Conservation (phyloP, 2,329 filamentous ascomycete species). For the Pseudogymnoascus sp. region DNA sequence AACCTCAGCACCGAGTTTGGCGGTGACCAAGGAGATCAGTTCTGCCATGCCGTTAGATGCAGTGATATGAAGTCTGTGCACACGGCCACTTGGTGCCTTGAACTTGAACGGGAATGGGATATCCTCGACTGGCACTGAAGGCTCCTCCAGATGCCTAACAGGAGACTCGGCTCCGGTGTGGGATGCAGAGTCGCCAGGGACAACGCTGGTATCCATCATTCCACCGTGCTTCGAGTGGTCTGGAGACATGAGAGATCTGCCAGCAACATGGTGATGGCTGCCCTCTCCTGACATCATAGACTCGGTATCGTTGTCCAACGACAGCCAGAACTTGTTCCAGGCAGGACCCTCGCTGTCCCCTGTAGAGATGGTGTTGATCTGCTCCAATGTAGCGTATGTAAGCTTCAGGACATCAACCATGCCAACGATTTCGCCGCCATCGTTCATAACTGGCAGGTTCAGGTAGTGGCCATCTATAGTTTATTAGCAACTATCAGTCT, state of each 20-base stretch:
- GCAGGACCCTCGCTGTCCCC: slow-evolving; percentile 87
- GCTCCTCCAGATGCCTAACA: slow-evolving; percentile 38
- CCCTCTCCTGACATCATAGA: slow-evolving; percentile 92
- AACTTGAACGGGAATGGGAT: slow-evolving; percentile 96
- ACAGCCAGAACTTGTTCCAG: slow-evolving; percentile 99
- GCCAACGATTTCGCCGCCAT: slow-evolving; percentile 90
- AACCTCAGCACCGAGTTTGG: slow-evolving; percentile 78
- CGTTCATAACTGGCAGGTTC: slow-evolving; percentile 97
- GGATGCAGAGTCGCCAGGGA: slow-evolving; percentile 90
- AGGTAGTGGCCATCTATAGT: slow-evolving; percentile 86
- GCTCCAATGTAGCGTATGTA: slow-evolving; percentile 94
- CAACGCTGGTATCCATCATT: slow-evolving; percentile 66
- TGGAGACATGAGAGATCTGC: slow-evolving; percentile 74
- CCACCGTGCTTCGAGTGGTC: slow-evolving; percentile 62
- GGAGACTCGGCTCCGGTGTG: slow-evolving; percentile 79
- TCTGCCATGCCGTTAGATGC: slow-evolving; percentile 73
- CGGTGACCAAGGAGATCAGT: slow-evolving; percentile 66
- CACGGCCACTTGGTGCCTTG: slow-evolving; percentile 90
- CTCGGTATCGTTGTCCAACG: slow-evolving; percentile 87
- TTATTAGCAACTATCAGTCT: slow-evolving; percentile 20
- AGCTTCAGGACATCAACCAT: slow-evolving; percentile 99
- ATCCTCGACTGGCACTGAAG: slow-evolving; percentile 56
- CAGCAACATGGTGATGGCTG: slow-evolving; percentile 59
- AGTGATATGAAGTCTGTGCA: slow-evolving; percentile 81
- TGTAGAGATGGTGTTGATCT: slow-evolving; percentile 91